phyloP scores from a whole-genome alignment of 2,329 filamentous ascomycete genomes.

The Clathrospora elynae region DNA sequence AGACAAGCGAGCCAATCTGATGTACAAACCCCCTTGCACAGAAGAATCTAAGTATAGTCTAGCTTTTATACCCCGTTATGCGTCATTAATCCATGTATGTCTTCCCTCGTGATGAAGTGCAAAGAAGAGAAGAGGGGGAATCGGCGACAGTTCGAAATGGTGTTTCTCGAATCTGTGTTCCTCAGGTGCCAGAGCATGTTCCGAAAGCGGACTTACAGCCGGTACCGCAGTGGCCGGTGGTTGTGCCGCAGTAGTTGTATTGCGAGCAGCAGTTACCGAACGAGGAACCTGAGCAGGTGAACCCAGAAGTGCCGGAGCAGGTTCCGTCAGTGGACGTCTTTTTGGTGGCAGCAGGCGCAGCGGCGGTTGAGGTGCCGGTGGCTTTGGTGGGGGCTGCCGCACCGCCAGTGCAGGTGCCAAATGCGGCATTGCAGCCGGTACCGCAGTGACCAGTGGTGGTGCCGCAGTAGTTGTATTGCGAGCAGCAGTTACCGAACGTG shows the following conservation, averaged over 20 bases:
- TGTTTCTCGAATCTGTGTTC: no score
- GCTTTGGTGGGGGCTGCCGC: constrained; percentile 2
- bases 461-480: constrained; percentile 49
- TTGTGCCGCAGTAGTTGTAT: constrained; percentile 50
- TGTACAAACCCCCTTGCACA: no score
- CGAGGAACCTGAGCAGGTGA: constrained; percentile 50
- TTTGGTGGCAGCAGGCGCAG: constrained; percentile 16
- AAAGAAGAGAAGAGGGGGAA: no score
- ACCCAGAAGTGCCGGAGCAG: constrained; percentile 29
- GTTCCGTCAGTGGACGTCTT: constrained; percentile 35
- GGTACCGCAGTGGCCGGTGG: constrained; percentile 34
- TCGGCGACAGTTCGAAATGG: no score
- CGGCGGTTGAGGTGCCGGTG: constrained; percentile 1
- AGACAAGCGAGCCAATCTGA: no score
- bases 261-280: constrained; percentile 55
- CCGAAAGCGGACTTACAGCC: constrained; percentile 44
- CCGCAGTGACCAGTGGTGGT: constrained; percentile 36
- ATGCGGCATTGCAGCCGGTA: constrained; percentile 41
- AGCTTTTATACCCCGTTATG: no score
- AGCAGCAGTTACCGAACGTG: constrained; percentile 55
- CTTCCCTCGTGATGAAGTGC: no score
- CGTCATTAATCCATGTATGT: no score
- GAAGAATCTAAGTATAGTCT: no score
- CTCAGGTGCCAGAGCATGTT: no score
- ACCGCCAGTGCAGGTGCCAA: constrained; percentile 39